Percentiles rank a stretch among this genome's conserved stretches.
Conservation (phyloP, 805 yeast genomes). For the Yueomyces sp. region DNA sequence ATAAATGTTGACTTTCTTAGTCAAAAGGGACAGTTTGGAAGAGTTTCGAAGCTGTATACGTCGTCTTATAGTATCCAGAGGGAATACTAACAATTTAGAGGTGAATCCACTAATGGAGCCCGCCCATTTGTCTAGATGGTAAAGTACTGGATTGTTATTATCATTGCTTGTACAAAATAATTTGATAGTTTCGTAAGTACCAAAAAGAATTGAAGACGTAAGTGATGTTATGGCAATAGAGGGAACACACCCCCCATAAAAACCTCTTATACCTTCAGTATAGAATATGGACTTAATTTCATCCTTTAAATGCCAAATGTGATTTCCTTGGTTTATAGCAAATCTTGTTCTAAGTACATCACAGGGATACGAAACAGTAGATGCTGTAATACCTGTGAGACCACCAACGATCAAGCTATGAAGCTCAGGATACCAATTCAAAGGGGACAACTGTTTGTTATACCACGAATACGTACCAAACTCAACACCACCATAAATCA, state of each 20-base stretch:
- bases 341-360: slow-evolving; percentile 81
- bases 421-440: slow-evolving; percentile 12
- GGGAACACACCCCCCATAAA: slow-evolving; percentile 36
- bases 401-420: slow-evolving; percentile 51
- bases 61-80: slow-evolving; percentile 72
- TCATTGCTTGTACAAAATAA: slow-evolving; percentile 24
- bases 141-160: slow-evolving; percentile 2
- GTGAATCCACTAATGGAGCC: slow-evolving; percentile 62
- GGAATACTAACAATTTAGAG: slow-evolving; percentile 67
- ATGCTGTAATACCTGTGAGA: slow-evolving; percentile 63
- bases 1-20: slow-evolving; percentile 6
- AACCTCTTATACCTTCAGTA: slow-evolving; percentile 32
- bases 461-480: slow-evolving; percentile 56
- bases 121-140: slow-evolving; percentile 41
- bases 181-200: slow-evolving; percentile 39
- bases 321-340: slow-evolving; percentile 43
- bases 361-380: slow-evolving; percentile 70
- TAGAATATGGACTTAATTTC: slow-evolving; percentile 23
- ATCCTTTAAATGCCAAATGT: slow-evolving; percentile 9
- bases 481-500: slow-evolving; percentile 75
- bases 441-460: slow-evolving; percentile 27
- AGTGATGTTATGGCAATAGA: slow-evolving; percentile 52
- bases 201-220: slow-evolving; percentile 63
- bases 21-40: slow-evolving; percentile 8
- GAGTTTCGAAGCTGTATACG: slow-evolving; percentile 44